Percentiles rank a stretch among this genome's conserved stretches.
These are phyloP conservation scores for Naegleria lovaniensis DNA, from an alignment of 208 protist genomes.

Conservation along the genomic window DNA sequence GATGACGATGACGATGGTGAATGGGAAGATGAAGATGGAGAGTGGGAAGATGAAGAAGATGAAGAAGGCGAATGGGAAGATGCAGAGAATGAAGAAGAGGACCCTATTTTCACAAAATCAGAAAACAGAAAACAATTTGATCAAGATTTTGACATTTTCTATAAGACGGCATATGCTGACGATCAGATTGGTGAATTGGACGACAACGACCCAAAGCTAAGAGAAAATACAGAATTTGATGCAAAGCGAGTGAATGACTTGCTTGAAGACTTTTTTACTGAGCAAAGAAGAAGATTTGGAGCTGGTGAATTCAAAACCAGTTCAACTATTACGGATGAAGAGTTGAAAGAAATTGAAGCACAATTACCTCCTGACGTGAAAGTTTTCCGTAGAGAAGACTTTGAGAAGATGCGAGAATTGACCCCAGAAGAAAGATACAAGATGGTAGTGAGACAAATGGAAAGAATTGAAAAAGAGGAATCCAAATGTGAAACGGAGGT, in stretches of 20 bases:
- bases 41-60: constrained; percentile 2
- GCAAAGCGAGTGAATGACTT: neutral
- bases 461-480: neutral
- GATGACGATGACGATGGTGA: neutral
- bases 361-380: neutral
- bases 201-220: neutral
- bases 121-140: neutral
- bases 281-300: constrained; percentile 1
- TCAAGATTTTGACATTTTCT: neutral
- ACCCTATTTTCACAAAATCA: neutral
- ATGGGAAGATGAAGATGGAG: neutral
- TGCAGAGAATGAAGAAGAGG: neutral
- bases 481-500: neutral
- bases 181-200: constrained; percentile 1
- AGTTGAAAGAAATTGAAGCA: neutral
- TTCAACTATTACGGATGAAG: neutral
- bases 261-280: neutral
- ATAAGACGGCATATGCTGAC: neutral
- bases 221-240: neutral
- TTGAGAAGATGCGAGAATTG: neutral
- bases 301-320: neutral
- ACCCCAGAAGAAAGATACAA: neutral
- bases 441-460: neutral
- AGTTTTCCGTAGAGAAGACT: neutral
- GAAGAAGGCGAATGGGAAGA: neutral